Evolutionary conservation across 1,284 basidiomycete species (phyloP).

Genomic region (Vanrija sp.): DNA sequence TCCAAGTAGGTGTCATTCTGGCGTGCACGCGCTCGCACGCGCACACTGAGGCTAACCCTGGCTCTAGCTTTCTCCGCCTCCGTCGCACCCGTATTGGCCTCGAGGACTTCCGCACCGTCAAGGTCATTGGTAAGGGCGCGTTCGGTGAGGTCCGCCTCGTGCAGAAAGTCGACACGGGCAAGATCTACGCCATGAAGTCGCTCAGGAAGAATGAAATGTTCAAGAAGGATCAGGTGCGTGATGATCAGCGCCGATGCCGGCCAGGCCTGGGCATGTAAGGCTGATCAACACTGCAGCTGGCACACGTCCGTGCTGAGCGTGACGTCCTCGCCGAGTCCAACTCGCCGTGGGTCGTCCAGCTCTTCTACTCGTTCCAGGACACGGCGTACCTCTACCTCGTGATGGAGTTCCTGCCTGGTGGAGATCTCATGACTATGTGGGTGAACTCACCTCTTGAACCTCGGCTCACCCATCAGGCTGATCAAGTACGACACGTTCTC

Average conservation of each 20-base stretch:
- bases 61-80: slow-evolving; percentile 67
- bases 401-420: slow-evolving; percentile 98
- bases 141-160: slow-evolving; percentile 97
- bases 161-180: slow-evolving; percentile 94
- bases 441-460: slow-evolving; percentile 8
- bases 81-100: slow-evolving; percentile 89
- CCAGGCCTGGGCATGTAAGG: not conserved
- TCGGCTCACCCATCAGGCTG: slow-evolving; percentile 63
- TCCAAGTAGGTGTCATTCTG: slow-evolving; percentile 56
- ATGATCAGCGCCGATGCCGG: not conserved
- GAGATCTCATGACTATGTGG: slow-evolving; percentile 79
- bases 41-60: not conserved
- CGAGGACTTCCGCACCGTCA: slow-evolving; percentile 91
- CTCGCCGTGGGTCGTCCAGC: slow-evolving; percentile 96
- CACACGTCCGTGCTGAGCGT: slow-evolving; percentile 96
- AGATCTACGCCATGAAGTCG: slow-evolving; percentile 99
- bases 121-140: slow-evolving; percentile 98
- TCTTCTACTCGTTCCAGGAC: slow-evolving; percentile 99
- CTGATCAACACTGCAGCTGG: slow-evolving; percentile 59
- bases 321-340: slow-evolving; percentile 97
- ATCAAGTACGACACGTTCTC: slow-evolving; percentile 99
- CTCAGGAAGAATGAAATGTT: slow-evolving; percentile 98
- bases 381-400: slow-evolving; percentile 91
- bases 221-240: slow-evolving; percentile 88
- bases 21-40: not conserved